Evolutionary conservation across 1,284 basidiomycete genomes (phyloP).

Genomic region (Exobasidium cylindrosporum): DNA sequence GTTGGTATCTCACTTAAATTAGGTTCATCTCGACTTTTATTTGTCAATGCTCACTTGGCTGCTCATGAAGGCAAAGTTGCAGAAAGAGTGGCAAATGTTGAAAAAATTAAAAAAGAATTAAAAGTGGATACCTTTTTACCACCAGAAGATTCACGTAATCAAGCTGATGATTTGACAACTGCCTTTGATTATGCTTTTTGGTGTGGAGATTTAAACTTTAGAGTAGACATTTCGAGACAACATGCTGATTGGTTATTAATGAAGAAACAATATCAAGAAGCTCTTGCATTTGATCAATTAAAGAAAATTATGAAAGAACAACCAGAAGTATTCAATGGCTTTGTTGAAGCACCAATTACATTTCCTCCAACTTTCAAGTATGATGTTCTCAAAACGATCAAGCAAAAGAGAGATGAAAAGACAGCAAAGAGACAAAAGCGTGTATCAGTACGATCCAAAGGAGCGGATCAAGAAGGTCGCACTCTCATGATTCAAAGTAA

Average conservation of each 20-base stretch:
- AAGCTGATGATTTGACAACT: constrained; percentile 67
- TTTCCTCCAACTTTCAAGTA: constrained; percentile 71
- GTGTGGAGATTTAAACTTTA: constrained; percentile 68
- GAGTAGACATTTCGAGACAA: constrained; percentile 59
- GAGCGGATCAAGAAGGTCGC: background rate
- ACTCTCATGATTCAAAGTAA: background rate
- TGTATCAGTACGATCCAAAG: background rate
- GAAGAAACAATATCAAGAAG: constrained; percentile 57
- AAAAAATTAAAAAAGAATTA: constrained; percentile 60
- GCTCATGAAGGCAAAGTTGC: constrained; percentile 49
- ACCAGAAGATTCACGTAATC: constrained; percentile 61
- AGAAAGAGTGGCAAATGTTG: constrained; percentile 54
- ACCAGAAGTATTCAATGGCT: constrained; percentile 62
- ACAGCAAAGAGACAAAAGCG: constrained; percentile 10
- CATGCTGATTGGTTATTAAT: constrained; percentile 63
- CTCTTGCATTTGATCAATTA: constrained; percentile 71
- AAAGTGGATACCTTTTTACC: constrained; percentile 63
- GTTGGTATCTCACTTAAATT: constrained; percentile 78
- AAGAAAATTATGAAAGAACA: constrained; percentile 66
- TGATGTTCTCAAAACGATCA: constrained; percentile 63
- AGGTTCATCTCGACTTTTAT: constrained; percentile 70
- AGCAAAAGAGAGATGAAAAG: constrained; percentile 22
- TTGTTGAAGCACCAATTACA: constrained; percentile 58
- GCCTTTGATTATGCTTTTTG: constrained; percentile 78
- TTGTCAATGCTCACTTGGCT: constrained; percentile 83